These are phyloP conservation scores for Xylariaceae sp. DNA, from an alignment of 2,329 filamentous ascomycete species.

Conservation along the genomic window DNA sequence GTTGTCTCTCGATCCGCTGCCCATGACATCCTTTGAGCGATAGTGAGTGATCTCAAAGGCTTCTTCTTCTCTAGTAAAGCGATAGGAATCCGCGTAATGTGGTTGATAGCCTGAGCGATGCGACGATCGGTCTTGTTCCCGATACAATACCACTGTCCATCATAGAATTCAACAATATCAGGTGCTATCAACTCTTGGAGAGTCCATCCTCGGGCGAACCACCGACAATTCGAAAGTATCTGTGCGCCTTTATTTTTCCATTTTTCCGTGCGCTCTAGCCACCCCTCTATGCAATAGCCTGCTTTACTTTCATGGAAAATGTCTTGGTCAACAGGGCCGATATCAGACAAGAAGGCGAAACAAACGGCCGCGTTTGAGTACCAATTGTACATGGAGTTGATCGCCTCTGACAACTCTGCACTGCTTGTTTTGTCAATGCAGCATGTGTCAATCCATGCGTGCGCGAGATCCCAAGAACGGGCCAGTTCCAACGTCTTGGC, in stretches of 20 bases:
- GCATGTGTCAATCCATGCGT: conserved; percentile 2
- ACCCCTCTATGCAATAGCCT: background rate
- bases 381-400: conserved; percentile 2
- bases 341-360: background rate
- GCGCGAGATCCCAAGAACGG: background rate
- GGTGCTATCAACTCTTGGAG: conserved; percentile 2
- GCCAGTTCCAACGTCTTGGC: background rate
- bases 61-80: too few species aligned
- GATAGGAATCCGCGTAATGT: too few species aligned
- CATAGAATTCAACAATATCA: background rate
- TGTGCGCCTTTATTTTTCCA: background rate
- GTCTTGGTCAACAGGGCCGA: background rate
- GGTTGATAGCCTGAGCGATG: too few species aligned
- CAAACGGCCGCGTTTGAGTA: conserved; percentile 2
- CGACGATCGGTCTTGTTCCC: background rate
- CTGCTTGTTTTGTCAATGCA: conserved; percentile 2
- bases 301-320: background rate
- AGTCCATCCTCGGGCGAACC: conserved; percentile 2
- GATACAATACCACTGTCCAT: background rate
- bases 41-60: too few species aligned
- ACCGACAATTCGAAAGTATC: background rate
- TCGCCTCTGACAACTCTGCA: background rate
- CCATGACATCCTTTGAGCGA: background rate
- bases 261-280: too few species aligned
- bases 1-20: background rate